Conservation (phyloP, 2,329 filamentous ascomycete genomes). For the Aspergillus carbonarius region DNA sequence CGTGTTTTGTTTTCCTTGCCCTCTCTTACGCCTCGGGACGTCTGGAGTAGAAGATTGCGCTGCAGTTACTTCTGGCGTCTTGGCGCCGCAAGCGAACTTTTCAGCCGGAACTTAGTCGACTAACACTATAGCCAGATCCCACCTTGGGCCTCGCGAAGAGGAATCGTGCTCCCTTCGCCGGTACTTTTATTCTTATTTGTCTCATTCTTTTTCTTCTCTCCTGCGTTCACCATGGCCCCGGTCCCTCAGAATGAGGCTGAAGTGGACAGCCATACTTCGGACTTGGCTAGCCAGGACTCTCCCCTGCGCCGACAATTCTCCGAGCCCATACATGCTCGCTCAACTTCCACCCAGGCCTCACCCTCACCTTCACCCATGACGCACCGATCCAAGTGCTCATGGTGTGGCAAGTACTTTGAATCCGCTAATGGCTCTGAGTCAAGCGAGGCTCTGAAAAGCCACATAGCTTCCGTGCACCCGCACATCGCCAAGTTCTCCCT, state of each 20-base stretch:
- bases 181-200: constrained; percentile 5
- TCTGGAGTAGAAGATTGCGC: constrained; percentile 14
- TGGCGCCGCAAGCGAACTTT: constrained; percentile 39
- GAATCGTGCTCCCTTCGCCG: background rate
- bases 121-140: constrained; percentile 30
- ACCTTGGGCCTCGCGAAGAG: constrained; percentile 7
- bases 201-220: constrained; percentile 4
- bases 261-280: constrained; percentile 37
- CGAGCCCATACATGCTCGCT: constrained; percentile 35
- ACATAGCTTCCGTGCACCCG: constrained; percentile 36
- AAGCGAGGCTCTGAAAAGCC: constrained; percentile 32
- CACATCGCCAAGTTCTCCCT: constrained; percentile 27
- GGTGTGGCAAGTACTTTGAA: constrained; percentile 38
- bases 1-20: constrained; percentile 3
- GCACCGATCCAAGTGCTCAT: constrained; percentile 33
- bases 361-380: constrained; percentile 33
- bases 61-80: constrained; percentile 29
- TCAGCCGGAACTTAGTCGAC: constrained; percentile 21
- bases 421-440: constrained; percentile 24
- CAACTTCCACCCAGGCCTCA: constrained; percentile 36
- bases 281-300: constrained; percentile 39
- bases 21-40: constrained; percentile 2
- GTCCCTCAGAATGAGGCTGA: constrained; percentile 36
- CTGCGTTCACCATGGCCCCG: constrained; percentile 29
- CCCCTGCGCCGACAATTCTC: constrained; percentile 40